Conservation (phyloP, 106 monocot species). For the Vanilla planifolia region DNA sequence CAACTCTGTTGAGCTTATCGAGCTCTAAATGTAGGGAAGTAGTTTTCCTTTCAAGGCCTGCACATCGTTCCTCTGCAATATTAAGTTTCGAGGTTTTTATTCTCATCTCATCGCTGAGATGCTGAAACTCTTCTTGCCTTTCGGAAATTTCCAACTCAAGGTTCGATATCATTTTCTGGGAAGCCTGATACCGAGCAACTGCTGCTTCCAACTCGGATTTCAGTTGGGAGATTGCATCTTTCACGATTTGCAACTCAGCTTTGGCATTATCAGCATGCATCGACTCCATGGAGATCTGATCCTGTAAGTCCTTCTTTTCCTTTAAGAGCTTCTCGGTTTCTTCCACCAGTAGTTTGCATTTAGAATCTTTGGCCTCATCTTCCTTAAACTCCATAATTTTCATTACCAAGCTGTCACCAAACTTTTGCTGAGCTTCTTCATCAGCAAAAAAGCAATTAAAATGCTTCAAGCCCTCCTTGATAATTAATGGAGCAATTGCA, state of each 20-base stretch:
- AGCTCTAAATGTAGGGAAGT: conserved; percentile 25
- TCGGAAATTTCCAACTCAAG: conserved; percentile 52
- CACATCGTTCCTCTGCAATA: conserved; percentile 24
- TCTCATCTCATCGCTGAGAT: conserved; percentile 49
- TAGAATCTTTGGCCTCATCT: neutral
- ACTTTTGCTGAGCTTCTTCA: conserved; percentile 19
- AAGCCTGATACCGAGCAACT: conserved; percentile 34
- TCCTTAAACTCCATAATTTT: conserved; percentile 4
- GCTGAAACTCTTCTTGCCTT: conserved; percentile 31
- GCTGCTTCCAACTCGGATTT: conserved; percentile 57
- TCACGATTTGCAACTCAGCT: conserved; percentile 29
- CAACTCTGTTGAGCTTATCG: conserved; percentile 21
- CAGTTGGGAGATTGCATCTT: conserved; percentile 27
- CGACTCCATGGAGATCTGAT: conserved; percentile 18
- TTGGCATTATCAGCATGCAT: conserved; percentile 30
- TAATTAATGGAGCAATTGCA: conserved; percentile 12
- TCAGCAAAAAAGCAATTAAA: conserved; percentile 27
- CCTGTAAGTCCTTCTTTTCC: conserved; percentile 3
- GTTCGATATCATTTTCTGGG: conserved; percentile 33
- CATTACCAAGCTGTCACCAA: neutral
- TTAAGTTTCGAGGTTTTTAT: conserved; percentile 11
- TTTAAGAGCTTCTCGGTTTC: conserved; percentile 6
- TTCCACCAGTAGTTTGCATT: neutral
- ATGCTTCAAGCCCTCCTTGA: conserved; percentile 30
- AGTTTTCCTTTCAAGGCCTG: conserved; percentile 24